Percentiles rank a stretch among this genome's conserved stretches.
phyloP scores from a whole-genome alignment of 768 basidiomycete genomes.

The Russula earlei region DNA sequence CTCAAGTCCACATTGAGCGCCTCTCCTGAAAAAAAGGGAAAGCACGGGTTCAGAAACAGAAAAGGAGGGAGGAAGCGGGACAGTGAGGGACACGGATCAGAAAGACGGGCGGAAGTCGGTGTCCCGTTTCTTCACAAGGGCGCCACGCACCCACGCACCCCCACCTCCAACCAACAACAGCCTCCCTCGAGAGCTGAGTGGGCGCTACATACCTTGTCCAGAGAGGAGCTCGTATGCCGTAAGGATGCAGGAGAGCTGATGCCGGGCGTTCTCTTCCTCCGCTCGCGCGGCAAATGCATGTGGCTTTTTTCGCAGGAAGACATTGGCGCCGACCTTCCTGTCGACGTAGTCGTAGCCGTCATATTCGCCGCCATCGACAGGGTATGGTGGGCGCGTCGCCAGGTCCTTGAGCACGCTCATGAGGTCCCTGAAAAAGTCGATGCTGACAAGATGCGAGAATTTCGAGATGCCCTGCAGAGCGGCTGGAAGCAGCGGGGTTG shows the following conservation, averaged over 20 bases:
- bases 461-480: conserved; percentile 88
- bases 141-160: too few relatives aligned
- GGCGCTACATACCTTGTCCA: conserved; percentile 66
- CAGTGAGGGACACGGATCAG: too few relatives aligned
- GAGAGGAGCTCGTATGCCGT: conserved; percentile 97
- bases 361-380: conserved; percentile 24
- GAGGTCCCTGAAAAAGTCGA: conserved; percentile 97
- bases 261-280: conserved; percentile 35
- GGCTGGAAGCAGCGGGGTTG: conserved; percentile 71
- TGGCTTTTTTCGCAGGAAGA: conserved; percentile 9
- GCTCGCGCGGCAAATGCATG: conserved; percentile 23
- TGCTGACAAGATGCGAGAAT: conserved; percentile 93
- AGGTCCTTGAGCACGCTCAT: conserved; percentile 77
- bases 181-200: too few relatives aligned
- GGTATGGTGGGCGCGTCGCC: conserved; percentile 43
- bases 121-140: neutral
- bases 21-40: conserved; percentile 52
- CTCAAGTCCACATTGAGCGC: conserved; percentile 92
- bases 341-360: neutral
- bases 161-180: too few relatives aligned
- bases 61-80: neutral
- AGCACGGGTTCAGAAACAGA: conserved; percentile 4
- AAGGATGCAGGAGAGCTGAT: conserved; percentile 74
- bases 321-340: conserved; percentile 22
- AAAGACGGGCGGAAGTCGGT: conserved; percentile 6